Evolutionary conservation across 306 rosid genomes (phyloP).

Genomic region (Vigna mungo): DNA sequence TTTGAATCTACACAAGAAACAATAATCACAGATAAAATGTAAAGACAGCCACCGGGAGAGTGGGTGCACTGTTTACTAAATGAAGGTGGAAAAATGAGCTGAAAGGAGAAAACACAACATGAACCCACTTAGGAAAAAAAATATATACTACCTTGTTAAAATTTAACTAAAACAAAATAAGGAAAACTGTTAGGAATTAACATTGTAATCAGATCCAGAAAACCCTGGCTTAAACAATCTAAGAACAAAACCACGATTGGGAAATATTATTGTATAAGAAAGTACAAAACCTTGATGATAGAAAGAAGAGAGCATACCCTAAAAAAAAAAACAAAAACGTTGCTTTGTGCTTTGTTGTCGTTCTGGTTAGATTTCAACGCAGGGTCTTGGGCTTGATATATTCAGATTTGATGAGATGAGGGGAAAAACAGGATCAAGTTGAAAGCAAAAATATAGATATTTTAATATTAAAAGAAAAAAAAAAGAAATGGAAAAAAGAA

Average conservation of each 20-base stretch:
- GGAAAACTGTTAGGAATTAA: not conserved
- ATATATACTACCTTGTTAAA: slow-evolving; percentile 6
- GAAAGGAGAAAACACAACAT: not conserved
- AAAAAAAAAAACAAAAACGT: not conserved
- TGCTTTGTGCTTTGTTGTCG: slow-evolving; percentile 12
- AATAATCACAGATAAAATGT: slow-evolving; percentile 8
- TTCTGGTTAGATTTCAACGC: slow-evolving; percentile 40
- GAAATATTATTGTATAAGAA: slow-evolving; percentile 7
- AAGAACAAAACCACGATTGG: slow-evolving; percentile 15
- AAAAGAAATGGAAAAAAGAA: not conserved
- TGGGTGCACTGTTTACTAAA: not conserved
- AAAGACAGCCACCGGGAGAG: not conserved
- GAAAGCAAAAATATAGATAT: not conserved
- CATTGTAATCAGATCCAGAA: slow-evolving; percentile 20
- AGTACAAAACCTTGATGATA: slow-evolving; percentile 16
- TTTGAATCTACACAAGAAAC: slow-evolving; percentile 40
- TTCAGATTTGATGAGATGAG: slow-evolving; percentile 26
- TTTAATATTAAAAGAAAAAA: not conserved
- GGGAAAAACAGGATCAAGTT: not conserved
- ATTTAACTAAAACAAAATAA: slow-evolving; percentile 5
- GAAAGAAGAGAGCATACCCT: not conserved
- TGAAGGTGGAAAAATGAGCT: not conserved
- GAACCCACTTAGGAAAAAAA: slow-evolving; percentile 1
- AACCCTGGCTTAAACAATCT: slow-evolving; percentile 33
- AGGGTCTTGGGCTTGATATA: slow-evolving; percentile 14